Percentiles rank a stretch among this genome's conserved stretches.
Evolutionary conservation across 2,329 filamentous ascomycete genomes (phyloP).

Genomic region (Monilinia vaccinii-corymbosi): DNA sequence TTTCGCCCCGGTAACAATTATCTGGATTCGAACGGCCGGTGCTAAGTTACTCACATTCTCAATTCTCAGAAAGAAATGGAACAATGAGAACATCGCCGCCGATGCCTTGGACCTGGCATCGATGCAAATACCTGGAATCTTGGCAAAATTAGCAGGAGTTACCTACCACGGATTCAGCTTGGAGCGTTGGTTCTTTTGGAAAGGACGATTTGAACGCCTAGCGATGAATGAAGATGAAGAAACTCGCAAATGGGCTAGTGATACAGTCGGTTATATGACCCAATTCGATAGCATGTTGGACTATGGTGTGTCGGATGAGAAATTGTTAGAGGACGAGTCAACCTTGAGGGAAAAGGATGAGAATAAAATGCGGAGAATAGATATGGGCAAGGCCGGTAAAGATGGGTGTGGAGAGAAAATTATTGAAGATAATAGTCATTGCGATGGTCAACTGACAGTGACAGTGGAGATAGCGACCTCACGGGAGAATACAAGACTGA

Average conservation of each 20-base stretch:
- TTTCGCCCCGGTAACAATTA: background rate
- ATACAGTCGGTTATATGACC: background rate
- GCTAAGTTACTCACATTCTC: background rate
- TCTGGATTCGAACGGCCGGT: background rate
- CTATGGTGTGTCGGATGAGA: too few relatives aligned
- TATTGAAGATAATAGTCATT: background rate
- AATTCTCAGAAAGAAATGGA: background rate
- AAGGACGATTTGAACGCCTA: background rate
- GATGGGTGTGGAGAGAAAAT: background rate
- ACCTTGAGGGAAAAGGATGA: background rate
- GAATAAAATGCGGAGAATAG: background rate
- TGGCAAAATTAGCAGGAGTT: background rate
- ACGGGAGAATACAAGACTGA: background rate
- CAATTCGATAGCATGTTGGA: background rate
- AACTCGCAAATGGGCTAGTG: background rate
- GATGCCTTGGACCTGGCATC: background rate
- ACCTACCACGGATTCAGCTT: background rate
- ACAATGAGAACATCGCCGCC: background rate
- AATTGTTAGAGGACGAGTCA: background rate
- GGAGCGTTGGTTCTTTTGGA: background rate
- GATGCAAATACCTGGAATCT: background rate
- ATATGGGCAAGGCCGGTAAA: accelerated
- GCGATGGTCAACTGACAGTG: background rate
- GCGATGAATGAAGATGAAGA: background rate
- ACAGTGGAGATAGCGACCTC: background rate